Evolutionary conservation across 2,329 filamentous ascomycete genomes (phyloP).

Genomic region (Epichloe elymi): DNA sequence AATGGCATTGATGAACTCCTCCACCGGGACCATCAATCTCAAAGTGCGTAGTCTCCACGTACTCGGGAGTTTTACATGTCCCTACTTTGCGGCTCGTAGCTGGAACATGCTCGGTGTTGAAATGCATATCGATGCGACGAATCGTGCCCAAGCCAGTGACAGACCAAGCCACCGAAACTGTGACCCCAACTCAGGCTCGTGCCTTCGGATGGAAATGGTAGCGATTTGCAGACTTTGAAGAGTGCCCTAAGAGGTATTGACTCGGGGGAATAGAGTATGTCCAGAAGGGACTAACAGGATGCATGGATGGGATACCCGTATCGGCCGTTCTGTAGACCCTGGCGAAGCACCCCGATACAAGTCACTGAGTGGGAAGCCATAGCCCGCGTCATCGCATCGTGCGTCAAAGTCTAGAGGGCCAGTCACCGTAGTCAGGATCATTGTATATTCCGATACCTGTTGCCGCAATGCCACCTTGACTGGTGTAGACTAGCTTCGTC

Average conservation of each 20-base stretch:
- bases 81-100: too few species aligned
- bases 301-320: slow-evolving; percentile 8
- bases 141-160: too few species aligned
- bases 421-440: background rate
- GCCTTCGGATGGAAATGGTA: slow-evolving; percentile 1
- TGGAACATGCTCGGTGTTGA: too few species aligned
- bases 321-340: slow-evolving; percentile 3
- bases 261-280: slow-evolving; percentile 2
- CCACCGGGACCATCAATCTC: too few species aligned
- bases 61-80: too few species aligned
- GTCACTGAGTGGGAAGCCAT: background rate
- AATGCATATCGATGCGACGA: too few species aligned
- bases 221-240: slow-evolving; percentile 5
- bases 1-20: too few species aligned
- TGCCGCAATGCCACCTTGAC: slow-evolving; percentile 2
- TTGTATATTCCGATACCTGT: slow-evolving; percentile 4
- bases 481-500: slow-evolving; percentile 5
- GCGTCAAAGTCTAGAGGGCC: slow-evolving; percentile 3
- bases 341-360: slow-evolving; percentile 1
- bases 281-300: slow-evolving; percentile 7
- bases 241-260: slow-evolving; percentile 4
- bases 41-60: too few species aligned
- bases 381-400: slow-evolving; percentile 6
- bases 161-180: slow-evolving; percentile 2
- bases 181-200: slow-evolving; percentile 5